Percentiles rank a stretch among this genome's conserved stretches.
Evolutionary conservation across 495 filamentous ascomycete species (phyloP).

Genomic region (Aspergillus nidulans): DNA sequence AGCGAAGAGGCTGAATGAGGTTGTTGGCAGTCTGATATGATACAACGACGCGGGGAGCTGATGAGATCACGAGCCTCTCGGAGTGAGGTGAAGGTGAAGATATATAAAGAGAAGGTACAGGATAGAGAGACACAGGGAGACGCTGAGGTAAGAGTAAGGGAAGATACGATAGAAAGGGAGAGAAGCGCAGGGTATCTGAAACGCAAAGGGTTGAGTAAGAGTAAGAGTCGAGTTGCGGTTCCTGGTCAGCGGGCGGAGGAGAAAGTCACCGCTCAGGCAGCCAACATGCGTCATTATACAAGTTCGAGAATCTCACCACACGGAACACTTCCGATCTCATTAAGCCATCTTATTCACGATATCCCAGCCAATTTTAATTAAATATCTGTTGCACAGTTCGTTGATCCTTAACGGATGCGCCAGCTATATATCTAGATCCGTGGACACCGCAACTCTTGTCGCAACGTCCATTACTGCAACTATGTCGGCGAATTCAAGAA

Average conservation of each 20-base stretch:
- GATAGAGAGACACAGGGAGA: conserved; percentile 3
- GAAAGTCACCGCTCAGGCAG: conserved; percentile 13
- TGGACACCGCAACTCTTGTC: not conserved
- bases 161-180: not conserved
- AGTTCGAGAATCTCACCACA: not conserved
- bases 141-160: not conserved
- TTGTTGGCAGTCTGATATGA: conserved; percentile 1
- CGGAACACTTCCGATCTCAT: not conserved
- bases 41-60: conserved; percentile 4
- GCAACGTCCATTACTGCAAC: too few species aligned
- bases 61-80: conserved; percentile 5
- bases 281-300: conserved; percentile 14
- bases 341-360: not conserved
- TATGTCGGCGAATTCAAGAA: too few species aligned
- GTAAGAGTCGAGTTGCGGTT: conserved; percentile 8
- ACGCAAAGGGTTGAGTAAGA: conserved; percentile 5
- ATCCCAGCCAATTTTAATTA: not conserved
- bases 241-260: conserved; percentile 14
- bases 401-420: not conserved
- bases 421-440: not conserved
- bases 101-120: not conserved
- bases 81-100: not conserved
- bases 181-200: conserved; percentile 6
- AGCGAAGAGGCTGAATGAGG: not conserved
- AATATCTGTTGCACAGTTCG: not conserved